A percentile compares a stretch with the other conserved stretches of the same genome.
phyloP scores from a whole-genome alignment of 257 asterid species.

The Solanum stenotomum region DNA sequence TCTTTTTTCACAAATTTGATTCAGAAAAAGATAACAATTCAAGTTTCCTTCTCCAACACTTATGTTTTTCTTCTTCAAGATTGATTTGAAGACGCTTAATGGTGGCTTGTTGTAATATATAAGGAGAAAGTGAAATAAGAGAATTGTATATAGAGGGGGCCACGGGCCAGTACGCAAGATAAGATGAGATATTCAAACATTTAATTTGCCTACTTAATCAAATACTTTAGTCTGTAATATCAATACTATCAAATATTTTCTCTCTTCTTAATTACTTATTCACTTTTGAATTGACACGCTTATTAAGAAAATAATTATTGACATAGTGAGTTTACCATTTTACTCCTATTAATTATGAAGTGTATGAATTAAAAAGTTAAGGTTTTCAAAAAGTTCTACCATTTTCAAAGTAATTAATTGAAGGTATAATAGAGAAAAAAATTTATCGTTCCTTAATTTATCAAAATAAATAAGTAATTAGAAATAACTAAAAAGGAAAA shows the following conservation, averaged over 20 bases:
- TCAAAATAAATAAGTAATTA: too few species aligned
- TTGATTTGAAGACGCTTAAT: background rate
- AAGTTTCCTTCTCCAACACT: background rate
- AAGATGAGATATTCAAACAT: background rate
- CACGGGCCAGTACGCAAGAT: background rate
- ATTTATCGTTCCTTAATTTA: too few species aligned
- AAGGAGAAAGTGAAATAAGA: background rate
- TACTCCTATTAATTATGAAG: too few species aligned
- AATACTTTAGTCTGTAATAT: too few species aligned
- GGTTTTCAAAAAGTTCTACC: too few species aligned
- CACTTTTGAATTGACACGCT: fast-evolving
- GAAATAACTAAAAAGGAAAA: fast-evolving
- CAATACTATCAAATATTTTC: too few species aligned
- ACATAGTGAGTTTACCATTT: fast-evolving
- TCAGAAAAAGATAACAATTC: background rate
- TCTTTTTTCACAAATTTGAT: background rate
- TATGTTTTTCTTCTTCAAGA: background rate
- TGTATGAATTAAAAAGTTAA: too few species aligned
- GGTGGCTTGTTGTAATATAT: background rate
- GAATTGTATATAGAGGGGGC: background rate
- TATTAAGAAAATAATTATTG: too few species aligned
- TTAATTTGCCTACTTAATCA: too few species aligned
- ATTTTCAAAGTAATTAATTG: too few species aligned
- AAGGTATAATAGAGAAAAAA: too few species aligned
- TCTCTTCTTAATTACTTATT: fast-evolving